Evolutionary conservation across 2,329 filamentous ascomycete species (phyloP), one percentile per base, ranked within the genome.

Genomic region (Xylariaceae sp.): DNA sequence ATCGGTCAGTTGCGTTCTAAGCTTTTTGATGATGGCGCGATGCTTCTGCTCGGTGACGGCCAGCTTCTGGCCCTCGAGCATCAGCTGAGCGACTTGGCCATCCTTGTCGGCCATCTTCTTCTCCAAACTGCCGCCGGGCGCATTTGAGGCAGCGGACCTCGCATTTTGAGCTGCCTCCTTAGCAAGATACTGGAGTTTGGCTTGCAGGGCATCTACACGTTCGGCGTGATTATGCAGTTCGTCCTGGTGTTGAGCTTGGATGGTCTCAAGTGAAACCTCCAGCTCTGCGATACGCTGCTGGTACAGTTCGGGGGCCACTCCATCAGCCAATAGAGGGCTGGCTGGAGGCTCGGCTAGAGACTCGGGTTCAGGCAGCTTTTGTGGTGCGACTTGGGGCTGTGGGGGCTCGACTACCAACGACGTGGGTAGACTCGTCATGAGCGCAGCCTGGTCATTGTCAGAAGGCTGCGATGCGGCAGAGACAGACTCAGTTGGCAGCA

Each of bases 31-130:
- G 4, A 87, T 86, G 6, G 83, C 83, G 55, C 93, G 79, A 58
- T 95, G 86, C 64, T 91, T 90, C 69, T 97, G 82, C 68, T 99
- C 94, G 0, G 83, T 88, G 61, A 87, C 89, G 1, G 90, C 92
- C 9, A 97, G 78, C 60, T 88, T 91, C 62, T 94, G 89, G 0
- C 95, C 94, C 73, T 99, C 94, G 61, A 96, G 87, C 78, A 99
- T 88, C 12, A 99, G 75, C 43, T 92, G 75, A 2, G 92, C 90
- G 63, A 97, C 95, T 67, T 89, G 89, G 62, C 93, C 86, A 62
- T 97, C 92, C 66, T 91, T 96, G 63, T 96, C 91, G 1, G 90
- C 88, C 13, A 97, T 69, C 65, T 89, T 91, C 68, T 87, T 89
- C 59, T 96, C 89, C 1, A 77, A 51, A 50, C 85, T 89, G 6